A percentile compares a stretch with the other conserved stretches of the same genome.
Conservation (phyloP, 345 rosid genomes). For the Luvunga scandens region DNA sequence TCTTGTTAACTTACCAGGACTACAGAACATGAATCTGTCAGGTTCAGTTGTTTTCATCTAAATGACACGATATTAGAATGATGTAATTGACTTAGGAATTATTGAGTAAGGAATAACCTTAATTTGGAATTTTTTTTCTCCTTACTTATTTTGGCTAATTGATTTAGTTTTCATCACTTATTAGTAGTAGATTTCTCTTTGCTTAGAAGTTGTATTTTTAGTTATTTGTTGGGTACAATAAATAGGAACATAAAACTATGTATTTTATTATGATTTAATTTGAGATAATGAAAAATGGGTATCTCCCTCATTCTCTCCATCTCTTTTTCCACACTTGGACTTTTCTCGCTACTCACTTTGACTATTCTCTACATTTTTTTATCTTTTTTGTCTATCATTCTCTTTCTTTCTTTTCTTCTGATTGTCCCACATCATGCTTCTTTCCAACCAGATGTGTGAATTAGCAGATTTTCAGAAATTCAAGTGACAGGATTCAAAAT, state of each 20-base stretch:
- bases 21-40: background rate
- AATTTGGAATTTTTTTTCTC: too few species aligned
- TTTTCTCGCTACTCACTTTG: background rate
- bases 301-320: background rate
- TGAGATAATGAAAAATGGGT: background rate
- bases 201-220: background rate
- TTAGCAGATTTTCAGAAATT: background rate
- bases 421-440: background rate
- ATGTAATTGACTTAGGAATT: background rate
- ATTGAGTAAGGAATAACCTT: background rate
- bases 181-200: background rate
- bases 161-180: background rate
- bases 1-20: background rate
- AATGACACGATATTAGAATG: background rate
- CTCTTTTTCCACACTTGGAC: background rate
- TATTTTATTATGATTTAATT: background rate
- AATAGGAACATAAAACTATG: background rate
- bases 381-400: too few species aligned
- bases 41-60: background rate
- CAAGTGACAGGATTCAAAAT: background rate
- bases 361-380: background rate
- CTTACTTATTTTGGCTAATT: too few species aligned
- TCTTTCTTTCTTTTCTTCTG: too few species aligned
- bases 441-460: background rate
- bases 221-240: background rate